Base-by-base conservation (phyloP, 345 rosid genomes). In the Geranium rotundifolium region DNA sequence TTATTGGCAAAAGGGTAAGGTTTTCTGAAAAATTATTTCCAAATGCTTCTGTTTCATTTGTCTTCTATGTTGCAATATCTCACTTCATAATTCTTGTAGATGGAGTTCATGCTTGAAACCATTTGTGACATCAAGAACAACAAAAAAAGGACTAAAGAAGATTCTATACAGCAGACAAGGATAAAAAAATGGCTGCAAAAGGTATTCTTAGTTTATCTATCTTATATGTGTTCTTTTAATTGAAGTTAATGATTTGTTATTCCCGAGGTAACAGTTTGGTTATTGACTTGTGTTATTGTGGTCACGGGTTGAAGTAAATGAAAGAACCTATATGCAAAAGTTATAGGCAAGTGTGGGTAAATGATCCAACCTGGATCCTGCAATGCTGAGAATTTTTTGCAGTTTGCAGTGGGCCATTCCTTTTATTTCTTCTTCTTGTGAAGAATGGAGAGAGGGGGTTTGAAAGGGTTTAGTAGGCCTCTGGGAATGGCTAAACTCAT, bases 71-170 rank as follows among this genome's bases (percentile, higher is more conserved):
- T 60, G 57, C 19, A 58, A 30, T 55, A 57, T 58, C 63, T 57
- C 67, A 34, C 31, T 31, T 65, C 56, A 65, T 63, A 63, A 13
- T 59, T 69, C 60, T 55, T 70, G 64, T 77, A 92, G 99, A 92
- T 87, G 97, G 99, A 87, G 72, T 86, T 84, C 72, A 85, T 92
- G 97, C 96, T 92, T 60, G 95, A 90, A 78, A 90, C 87, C 63
- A 87, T 92, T 71, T 74, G 81, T 23, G 96, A 91, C 60, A 89
- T 92, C 54, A 92, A 92, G 80, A 92, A 92, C 80, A 92, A 92
- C 76, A 92, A 84, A 76, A 77, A 73, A 76, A 87, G 77, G 79
- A 68, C 86, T 6, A 85, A 75, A 69, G 96, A 90, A 73, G 99
- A 92, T 66, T 71, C 83, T 0, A 67, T 71, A 34, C 88, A 78